A percentile compares a stretch with the other conserved stretches of the same genome.
These are phyloP conservation scores for Penicillium paxilli DNA, from an alignment of 495 filamentous ascomycete genomes.

Conservation along the genomic window DNA sequence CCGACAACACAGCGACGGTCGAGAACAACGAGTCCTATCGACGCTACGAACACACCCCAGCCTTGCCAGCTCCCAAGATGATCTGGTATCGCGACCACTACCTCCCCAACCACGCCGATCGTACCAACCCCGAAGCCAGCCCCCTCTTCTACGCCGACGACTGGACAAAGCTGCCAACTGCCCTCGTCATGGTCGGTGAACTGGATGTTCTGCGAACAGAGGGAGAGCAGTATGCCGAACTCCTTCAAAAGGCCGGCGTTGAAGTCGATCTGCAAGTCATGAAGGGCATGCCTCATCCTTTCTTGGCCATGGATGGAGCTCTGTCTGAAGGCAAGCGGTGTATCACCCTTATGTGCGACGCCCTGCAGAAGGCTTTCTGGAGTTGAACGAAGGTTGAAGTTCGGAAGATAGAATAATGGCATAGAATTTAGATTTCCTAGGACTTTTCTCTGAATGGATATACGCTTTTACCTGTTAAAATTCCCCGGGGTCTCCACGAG, in stretches of 20 bases:
- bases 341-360: slow-evolving; percentile 55
- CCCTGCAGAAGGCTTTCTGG: slow-evolving; percentile 47
- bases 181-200: slow-evolving; percentile 56
- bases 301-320: slow-evolving; percentile 59
- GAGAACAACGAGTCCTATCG: slow-evolving; percentile 47
- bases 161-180: slow-evolving; percentile 49
- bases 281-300: slow-evolving; percentile 64
- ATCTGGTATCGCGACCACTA: slow-evolving; percentile 60
- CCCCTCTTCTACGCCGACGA: slow-evolving; percentile 51
- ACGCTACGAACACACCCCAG: slow-evolving; percentile 49
- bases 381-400: not conserved
- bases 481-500: no score
- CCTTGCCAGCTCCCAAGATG: slow-evolving; percentile 56
- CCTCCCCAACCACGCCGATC: slow-evolving; percentile 45
- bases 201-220: slow-evolving; percentile 55
- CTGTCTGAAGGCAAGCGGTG: slow-evolving; percentile 53
- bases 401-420: slow-evolving; percentile 1
- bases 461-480: not conserved
- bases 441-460: not conserved
- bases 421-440: slow-evolving; percentile 6
- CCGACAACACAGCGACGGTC: slow-evolving; percentile 54
- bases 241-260: slow-evolving; percentile 51
- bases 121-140: slow-evolving; percentile 53
- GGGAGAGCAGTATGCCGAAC: slow-evolving; percentile 49
- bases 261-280: slow-evolving; percentile 56